Percentiles rank a stretch among this genome's conserved stretches.
phyloP scores from a whole-genome alignment of 2,329 filamentous ascomycete species.

The Myriosclerotinia scirpicola region DNA sequence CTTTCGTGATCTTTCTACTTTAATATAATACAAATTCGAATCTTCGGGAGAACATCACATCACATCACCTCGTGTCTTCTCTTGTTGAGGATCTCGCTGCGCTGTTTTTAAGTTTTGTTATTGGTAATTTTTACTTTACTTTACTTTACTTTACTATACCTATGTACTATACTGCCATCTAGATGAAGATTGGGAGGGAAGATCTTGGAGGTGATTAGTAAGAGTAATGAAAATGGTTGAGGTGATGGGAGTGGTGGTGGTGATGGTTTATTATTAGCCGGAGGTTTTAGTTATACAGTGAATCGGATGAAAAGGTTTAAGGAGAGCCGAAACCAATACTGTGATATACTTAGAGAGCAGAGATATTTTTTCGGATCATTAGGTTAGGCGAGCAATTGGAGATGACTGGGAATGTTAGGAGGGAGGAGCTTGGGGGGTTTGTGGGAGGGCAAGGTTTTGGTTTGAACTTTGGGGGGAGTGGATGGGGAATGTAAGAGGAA shows the following conservation, averaged over 20 bases:
- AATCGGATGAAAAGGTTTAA: neutral
- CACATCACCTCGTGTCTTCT: neutral
- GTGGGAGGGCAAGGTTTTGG: conserved; percentile 16
- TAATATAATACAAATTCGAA: too few species aligned
- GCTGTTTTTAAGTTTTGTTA: neutral
- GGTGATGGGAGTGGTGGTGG: too few species aligned
- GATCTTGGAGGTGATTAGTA: neutral
- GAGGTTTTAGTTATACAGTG: neutral
- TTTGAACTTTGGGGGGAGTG: conserved; percentile 10
- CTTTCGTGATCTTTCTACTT: too few species aligned
- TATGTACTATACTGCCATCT: neutral
- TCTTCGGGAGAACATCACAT: too few species aligned
- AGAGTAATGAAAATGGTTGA: too few species aligned
- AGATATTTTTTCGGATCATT: conserved; percentile 11
- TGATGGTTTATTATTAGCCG: neutral
- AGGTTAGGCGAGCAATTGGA: conserved; percentile 1
- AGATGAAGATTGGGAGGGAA: neutral
- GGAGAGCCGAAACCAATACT: neutral
- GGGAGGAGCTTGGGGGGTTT: too few species aligned
- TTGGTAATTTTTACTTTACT: conserved; percentile 10
- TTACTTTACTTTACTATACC: too few species aligned
- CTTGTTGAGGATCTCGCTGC: conserved; percentile 7
- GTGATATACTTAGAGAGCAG: neutral
- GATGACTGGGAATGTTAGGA: neutral
- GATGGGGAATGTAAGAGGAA: conserved; percentile 7